Conservation (phyloP, 140 eudicot genomes). For the Ambrosia hybrid region DNA sequence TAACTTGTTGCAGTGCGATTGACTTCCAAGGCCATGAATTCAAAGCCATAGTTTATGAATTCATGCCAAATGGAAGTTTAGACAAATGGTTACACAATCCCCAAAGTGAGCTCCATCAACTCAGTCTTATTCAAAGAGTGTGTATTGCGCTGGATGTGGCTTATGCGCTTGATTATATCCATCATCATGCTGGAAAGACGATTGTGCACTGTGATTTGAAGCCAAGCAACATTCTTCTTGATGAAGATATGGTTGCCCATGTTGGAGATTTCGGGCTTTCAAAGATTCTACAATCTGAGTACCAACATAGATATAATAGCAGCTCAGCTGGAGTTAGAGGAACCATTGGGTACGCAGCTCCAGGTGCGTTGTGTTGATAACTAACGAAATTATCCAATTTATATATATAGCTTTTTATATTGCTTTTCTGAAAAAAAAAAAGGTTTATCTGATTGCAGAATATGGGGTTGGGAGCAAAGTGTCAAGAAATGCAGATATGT, state of each 20-base stretch:
- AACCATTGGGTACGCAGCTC: slow-evolving; percentile 47
- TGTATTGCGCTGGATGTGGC: slow-evolving; percentile 30
- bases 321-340: slow-evolving; percentile 42
- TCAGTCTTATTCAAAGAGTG: slow-evolving; percentile 24
- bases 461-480: slow-evolving; percentile 36
- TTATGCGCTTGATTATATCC: slow-evolving; percentile 42
- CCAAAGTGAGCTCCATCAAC: too few species aligned
- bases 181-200: slow-evolving; percentile 1
- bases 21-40: too few species aligned
- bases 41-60: too few species aligned
- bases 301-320: slow-evolving; percentile 10
- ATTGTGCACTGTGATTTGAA: slow-evolving; percentile 34
- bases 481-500: slow-evolving; percentile 35
- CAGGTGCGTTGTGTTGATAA: slow-evolving; percentile 30
- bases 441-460: slow-evolving; percentile 13
- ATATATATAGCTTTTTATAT: too few species aligned
- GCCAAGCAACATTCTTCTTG: slow-evolving; percentile 39
- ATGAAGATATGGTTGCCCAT: slow-evolving; percentile 28
- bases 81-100: too few species aligned
- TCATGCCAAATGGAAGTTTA: too few species aligned
- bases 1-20: slow-evolving; percentile 13
- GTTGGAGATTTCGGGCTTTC: too few species aligned
- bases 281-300: too few species aligned
- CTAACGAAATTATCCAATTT: too few species aligned
- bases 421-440: not conserved